Conservation (phyloP, 2,329 filamentous ascomycete species). For the Neoarthrinium moseri region DNA sequence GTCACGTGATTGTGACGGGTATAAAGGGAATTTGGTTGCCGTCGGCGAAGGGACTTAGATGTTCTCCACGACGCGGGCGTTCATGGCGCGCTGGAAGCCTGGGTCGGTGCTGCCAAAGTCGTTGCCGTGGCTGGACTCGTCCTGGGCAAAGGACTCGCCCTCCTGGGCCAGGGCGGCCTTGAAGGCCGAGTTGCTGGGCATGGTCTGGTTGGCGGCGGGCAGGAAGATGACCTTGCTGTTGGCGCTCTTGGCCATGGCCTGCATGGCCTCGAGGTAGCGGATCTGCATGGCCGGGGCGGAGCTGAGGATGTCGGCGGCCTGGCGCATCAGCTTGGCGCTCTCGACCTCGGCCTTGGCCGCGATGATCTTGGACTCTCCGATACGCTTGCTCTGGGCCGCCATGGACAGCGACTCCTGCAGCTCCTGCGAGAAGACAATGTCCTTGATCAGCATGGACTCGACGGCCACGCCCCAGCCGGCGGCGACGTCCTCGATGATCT, state of each 20-base stretch:
- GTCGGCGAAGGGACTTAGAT: no score
- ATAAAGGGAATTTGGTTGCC: no score
- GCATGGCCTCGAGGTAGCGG: constrained; percentile 97
- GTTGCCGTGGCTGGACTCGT: constrained; percentile 31
- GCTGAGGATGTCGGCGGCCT: constrained; percentile 90
- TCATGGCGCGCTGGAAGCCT: constrained; percentile 78
- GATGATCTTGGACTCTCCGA: constrained; percentile 98
- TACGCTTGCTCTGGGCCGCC: constrained; percentile 97
- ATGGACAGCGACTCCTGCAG: constrained; percentile 95
- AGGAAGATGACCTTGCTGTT: constrained; percentile 88
- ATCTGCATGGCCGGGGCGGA: constrained; percentile 97
- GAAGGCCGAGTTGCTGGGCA: constrained; percentile 41
- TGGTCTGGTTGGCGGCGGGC: constrained; percentile 63
- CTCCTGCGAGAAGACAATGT: constrained; percentile 95
- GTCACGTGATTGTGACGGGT: no score
- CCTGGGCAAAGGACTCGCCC: constrained; percentile 44
- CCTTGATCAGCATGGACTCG: constrained; percentile 98
- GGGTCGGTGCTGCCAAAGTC: constrained; percentile 54
- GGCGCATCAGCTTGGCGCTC: constrained; percentile 86
- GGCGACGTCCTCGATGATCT: constrained; percentile 97
- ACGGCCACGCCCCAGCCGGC: constrained; percentile 93
- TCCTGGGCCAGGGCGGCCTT: constrained; percentile 40
- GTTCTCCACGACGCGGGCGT: constrained; percentile 79
- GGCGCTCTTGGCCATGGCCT: constrained; percentile 93
- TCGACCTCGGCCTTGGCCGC: constrained; percentile 96